A percentile compares a stretch with the other conserved stretches of the same genome.
Evolutionary conservation across 371 early-diverging fungal genomes (phyloP).

Genomic region (Phascolomyces articulosus): DNA sequence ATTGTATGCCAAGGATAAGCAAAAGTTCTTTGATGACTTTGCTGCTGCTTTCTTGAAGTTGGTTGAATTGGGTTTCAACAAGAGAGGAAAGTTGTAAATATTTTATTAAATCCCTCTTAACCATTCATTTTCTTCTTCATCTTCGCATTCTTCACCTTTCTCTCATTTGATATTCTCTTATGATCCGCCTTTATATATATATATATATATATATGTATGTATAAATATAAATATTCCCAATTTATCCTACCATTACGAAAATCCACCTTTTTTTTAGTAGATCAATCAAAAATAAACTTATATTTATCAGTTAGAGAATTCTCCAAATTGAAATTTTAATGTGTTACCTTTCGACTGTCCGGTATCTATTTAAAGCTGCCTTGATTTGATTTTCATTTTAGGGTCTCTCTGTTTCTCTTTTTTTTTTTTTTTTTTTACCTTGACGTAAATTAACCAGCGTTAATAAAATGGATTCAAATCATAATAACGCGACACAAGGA

Average conservation of each 20-base stretch:
- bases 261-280: too few relatives aligned
- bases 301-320: too few relatives aligned
- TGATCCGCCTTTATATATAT: too few relatives aligned
- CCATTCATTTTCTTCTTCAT: background rate
- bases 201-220: too few relatives aligned
- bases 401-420: background rate
- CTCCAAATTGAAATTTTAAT: too few relatives aligned
- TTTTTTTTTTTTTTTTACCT: background rate
- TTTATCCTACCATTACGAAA: too few relatives aligned
- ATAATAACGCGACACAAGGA: background rate
- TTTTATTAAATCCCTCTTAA: background rate
- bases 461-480: background rate
- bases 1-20: conserved; percentile 78
- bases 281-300: too few relatives aligned
- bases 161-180: too few relatives aligned
- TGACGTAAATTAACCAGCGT: background rate
- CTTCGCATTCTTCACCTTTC: too few relatives aligned
- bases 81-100: conserved; percentile 47
- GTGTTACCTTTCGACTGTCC: too few relatives aligned
- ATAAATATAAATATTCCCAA: too few relatives aligned
- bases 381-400: background rate
- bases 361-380: too few relatives aligned
- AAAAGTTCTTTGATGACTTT: conserved; percentile 82
- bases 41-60: conserved; percentile 79
- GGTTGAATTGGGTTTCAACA: conserved; percentile 78